phyloP scores from a whole-genome alignment of 192 early-diverging fungal genomes.

The Coemansia sp. region DNA sequence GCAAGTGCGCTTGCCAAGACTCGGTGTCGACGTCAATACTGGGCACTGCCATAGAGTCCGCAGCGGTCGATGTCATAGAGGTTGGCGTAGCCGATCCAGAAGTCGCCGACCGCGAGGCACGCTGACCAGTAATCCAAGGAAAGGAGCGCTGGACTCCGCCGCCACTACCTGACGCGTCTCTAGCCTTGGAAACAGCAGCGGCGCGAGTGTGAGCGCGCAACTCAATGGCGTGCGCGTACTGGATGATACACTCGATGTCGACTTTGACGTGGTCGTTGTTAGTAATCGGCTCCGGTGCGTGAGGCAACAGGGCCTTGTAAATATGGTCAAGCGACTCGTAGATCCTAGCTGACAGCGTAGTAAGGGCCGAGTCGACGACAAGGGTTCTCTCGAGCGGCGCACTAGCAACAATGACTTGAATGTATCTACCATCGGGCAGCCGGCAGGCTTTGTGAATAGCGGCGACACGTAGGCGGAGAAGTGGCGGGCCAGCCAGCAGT shows the following conservation, averaged over 20 bases:
- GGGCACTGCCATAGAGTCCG: neutral
- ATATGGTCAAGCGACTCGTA: constrained; percentile 29
- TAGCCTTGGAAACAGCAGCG: neutral
- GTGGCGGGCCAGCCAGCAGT: constrained; percentile 12
- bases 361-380: constrained; percentile 53
- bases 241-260: constrained; percentile 45
- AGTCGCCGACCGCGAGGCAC: neutral
- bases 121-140: constrained; percentile 41
- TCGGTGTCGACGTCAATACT: constrained; percentile 18
- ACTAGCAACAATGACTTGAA: constrained; percentile 33
- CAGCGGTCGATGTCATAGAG: neutral
- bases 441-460: constrained; percentile 1
- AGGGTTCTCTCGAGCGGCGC: constrained; percentile 30
- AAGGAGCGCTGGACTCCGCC: constrained; percentile 8
- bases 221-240: constrained; percentile 36
- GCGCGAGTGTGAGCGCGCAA: constrained; percentile 15
- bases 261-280: constrained; percentile 27
- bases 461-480: constrained; percentile 28
- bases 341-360: constrained; percentile 35
- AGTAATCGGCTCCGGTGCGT: constrained; percentile 25
- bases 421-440: constrained; percentile 24
- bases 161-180: neutral
- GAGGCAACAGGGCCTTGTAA: constrained; percentile 33
- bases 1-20: constrained; percentile 37
- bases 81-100: constrained; percentile 7